Evolutionary conservation across 2,329 filamentous ascomycete genomes (phyloP), one percentile per base, ranked within the genome.

Genomic region (Chrysosporium queenslandicum): DNA sequence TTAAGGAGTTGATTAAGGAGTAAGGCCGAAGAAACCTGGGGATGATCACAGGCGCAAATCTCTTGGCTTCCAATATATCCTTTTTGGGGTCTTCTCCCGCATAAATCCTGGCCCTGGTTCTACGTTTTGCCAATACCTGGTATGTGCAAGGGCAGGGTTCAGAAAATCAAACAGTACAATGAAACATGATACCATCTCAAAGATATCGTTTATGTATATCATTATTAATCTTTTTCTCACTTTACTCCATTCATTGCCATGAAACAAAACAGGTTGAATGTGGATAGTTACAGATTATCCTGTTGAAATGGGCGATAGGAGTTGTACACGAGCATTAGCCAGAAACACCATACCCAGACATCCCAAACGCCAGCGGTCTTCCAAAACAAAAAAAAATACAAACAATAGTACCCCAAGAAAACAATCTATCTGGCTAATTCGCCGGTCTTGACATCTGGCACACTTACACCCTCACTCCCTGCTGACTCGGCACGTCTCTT

Each of bases 401-500:
- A n/a, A n/a, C n/a, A n/a, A n/a, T n/a, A n/a, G n/a, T n/a, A n/a
- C n/a, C 20, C 29, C 16, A 42, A 25, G 9, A 27, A 29, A 14
- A 20, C 27, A n/a, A 39, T 23, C 66, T 55, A 69, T 37, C 59
- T 60, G 14, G 59, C 59, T 27, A 60, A 59, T 47, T 64, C 63
- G 27, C 61, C 63, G 14, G 58, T 54, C 53, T 59, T 55, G 46
- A 61, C 41, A 29, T 58, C 59, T 53, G 63, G 58, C 9, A 64
- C 61, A 21, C 57, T 60, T 21, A 60, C 58, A 30, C 64, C 64
- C 45, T 55, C 59, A 3, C 61, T 58, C 27, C 59, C 57, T 18
- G 59, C 61, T 46, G 63, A 60, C 18, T 59, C 61, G 18, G 60
- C 50, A 23, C 66, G 64, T 54, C 88, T 77, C 80, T 94, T 94